Evolutionary conservation across 768 basidiomycete genomes (phyloP), one percentile per base, ranked within the genome.

Genomic region (Rhizopogon vesiculosus): DNA sequence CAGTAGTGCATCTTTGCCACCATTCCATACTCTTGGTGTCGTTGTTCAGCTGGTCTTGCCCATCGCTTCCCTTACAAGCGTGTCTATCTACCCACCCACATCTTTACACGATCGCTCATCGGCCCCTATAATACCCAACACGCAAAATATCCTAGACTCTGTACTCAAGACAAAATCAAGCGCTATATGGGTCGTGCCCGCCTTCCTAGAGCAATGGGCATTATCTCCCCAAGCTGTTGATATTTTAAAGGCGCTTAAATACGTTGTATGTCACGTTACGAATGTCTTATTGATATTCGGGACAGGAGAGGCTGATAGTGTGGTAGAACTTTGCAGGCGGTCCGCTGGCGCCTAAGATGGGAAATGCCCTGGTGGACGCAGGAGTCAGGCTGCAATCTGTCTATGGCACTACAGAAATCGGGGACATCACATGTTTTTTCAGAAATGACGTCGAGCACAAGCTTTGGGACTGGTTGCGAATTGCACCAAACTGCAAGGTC

Each of bases 391-490:
- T 78, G 2, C 31, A 51, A 7, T 51, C 65, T 1, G 42, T 69
- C 0, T 78, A 78, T 46, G 76, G 78, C 19, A 61, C 53, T 16
- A 79, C 74, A 0, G 77, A 79, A 55, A 64, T 69, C 39, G 65
- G 71, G 8, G 49, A 56, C 0, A 48, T 70, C 8, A 64, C 65
- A 0, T 22, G 54, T 29, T 25, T 59, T 0, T 45, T 60, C 16
- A 60, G 58, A 1, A 25, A 7, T 44, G 51, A 58, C 1, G 8
- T 18, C 0, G 65, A 76, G 31, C 49, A 45, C 41, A 69, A 67
- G 61, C 64, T 67, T 7, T 79, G 72, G 68, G 62, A 72, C 3
- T 76, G 67, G 63, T 39, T 70, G 10, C 62, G 65, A 25, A 65
- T 66, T 1, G 57, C 61, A 2, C 62, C 70, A 0, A 55, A 58